Conservation (phyloP, 257 asterid species). For the Verbena officinalis region DNA sequence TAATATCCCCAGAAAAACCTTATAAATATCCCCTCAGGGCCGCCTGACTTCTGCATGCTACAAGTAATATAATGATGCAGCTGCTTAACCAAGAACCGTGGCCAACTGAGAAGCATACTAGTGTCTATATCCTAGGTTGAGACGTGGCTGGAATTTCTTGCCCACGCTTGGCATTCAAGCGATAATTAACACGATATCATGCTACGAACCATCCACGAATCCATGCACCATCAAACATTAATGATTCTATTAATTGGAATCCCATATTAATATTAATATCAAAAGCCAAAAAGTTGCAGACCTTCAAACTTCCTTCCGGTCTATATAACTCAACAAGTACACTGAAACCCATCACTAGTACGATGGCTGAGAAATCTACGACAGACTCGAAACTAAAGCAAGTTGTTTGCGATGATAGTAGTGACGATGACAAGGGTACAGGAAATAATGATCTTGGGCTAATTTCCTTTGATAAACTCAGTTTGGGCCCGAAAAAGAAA, state of each 20-base stretch:
- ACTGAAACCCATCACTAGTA: not conserved
- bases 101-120: too few relatives aligned
- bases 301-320: constrained; percentile 4
- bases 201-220: not conserved
- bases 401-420: constrained; percentile 25
- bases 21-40: too few relatives aligned
- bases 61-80: too few relatives aligned
- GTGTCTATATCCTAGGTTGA: too few relatives aligned
- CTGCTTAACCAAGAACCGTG: too few relatives aligned
- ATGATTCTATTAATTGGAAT: not conserved
- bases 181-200: too few relatives aligned
- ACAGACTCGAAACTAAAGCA: constrained; percentile 33
- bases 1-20: too few relatives aligned
- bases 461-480: constrained; percentile 43
- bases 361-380: constrained; percentile 34
- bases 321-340: constrained; percentile 5
- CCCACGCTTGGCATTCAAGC: too few relatives aligned
- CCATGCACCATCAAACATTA: not conserved
- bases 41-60: too few relatives aligned
- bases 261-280: not conserved
- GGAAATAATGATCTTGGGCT: constrained; percentile 40
- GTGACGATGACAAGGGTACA: constrained; percentile 27
- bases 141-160: too few relatives aligned
- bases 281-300: not conserved
- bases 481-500: constrained; percentile 59